Evolutionary conservation across 192 early-diverging fungal genomes (phyloP), one percentile per base, ranked within the genome.

Genomic region (Coemansia sp.): DNA sequence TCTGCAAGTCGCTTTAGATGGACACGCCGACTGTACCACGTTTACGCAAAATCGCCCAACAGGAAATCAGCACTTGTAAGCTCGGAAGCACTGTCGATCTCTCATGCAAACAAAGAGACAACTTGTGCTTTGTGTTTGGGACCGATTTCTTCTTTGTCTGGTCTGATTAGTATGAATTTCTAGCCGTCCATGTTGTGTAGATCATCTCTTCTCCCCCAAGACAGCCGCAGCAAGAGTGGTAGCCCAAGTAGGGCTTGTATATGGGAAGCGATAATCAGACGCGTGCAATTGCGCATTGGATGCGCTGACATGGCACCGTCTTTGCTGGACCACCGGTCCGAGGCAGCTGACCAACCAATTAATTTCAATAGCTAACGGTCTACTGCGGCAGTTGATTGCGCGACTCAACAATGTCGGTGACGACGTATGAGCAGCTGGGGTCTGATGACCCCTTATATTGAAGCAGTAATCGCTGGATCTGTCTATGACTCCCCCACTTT

Each of bases 381-480:
- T 62, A 62, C 61, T 62, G 61, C 61, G 61, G 36, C 9, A 22
- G 61, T 41, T 7, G 3, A 62, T 62, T n/a, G 38, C 38, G 57
- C 57, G 34, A 57, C 11, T 31, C 33, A 8, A 57, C 50, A 22
- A 53, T 22, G 3, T 18, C 24, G 43, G 16, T 57, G 53, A 29
- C 53, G 58, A 61, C 34, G 33, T 36, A 61, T 61, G 33, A 61
- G n/a, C 34, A 36, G 34, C 16, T 61, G 29, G 18, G 18, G 33
- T 38, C 58, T 41, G 29, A 34, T 29, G 33, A 34, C 18, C 31
- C 55, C 33, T 5, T 58, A 16, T 33, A 33, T 58, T 58, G 50
- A 24, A 20, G 29, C 55, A 58, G 55, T 34, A 58, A 9, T 34
- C 12, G 33, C 29, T 11, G 18, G 55, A 18, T 20, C 55, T 34